phyloP scores from a whole-genome alignment of 2,329 filamentous ascomycete genomes.

The Claviceps lovelessii region DNA sequence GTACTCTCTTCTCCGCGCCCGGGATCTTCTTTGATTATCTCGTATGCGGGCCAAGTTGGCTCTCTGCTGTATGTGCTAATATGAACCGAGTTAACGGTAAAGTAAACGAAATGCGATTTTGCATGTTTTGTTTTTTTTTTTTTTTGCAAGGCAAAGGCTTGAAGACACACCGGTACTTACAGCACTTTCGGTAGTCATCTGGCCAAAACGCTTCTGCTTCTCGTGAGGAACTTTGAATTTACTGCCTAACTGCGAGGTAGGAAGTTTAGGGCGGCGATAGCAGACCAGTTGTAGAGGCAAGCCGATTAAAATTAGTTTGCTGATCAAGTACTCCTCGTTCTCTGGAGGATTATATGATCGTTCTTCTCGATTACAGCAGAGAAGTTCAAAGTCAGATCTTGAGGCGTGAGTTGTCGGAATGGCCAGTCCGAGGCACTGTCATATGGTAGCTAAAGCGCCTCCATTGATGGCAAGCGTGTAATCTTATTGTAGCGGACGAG shows the following conservation, averaged over 20 bases:
- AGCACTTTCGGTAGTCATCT: constrained; percentile 12
- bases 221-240: background rate
- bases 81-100: background rate
- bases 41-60: constrained; percentile 44
- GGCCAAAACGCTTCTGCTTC: background rate
- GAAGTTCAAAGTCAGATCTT: background rate
- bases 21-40: constrained; percentile 65
- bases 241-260: background rate
- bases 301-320: background rate
- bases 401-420: background rate
- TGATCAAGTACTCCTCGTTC: background rate
- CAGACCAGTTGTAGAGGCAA: background rate
- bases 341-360: background rate
- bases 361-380: no score
- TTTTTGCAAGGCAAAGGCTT: background rate
- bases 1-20: constrained; percentile 60
- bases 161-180: constrained; percentile 6
- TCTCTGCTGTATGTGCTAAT: constrained; percentile 17
- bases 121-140: no score
- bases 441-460: background rate
- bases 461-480: background rate
- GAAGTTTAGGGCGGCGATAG: constrained; percentile 1
- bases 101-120: no score
- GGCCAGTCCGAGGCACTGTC: background rate
- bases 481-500: background rate